These are phyloP conservation scores for Clonostachys chloroleuca DNA, from an alignment of 2,329 filamentous ascomycete genomes.

Conservation along the genomic window DNA sequence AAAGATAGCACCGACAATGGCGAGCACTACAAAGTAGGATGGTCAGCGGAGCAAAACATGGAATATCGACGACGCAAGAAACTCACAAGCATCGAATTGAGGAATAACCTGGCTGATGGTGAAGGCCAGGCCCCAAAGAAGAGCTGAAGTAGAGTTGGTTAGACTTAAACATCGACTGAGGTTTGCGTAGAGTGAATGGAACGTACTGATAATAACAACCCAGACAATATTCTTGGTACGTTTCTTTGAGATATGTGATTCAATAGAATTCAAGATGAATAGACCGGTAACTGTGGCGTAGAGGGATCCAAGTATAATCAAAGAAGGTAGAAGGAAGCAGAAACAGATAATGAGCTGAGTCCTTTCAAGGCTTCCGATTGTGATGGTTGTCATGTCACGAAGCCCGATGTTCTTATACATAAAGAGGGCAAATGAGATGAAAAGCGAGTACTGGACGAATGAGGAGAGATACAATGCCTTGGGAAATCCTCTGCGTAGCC, in stretches of 20 bases:
- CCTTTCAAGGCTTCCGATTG: not conserved
- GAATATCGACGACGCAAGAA: not conserved
- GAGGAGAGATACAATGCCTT: constrained; percentile 3
- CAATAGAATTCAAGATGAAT: not conserved
- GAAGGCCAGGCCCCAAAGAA: constrained; percentile 2
- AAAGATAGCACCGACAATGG: constrained; percentile 3
- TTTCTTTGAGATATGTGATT: too few relatives aligned
- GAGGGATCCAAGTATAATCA: constrained; percentile 2
- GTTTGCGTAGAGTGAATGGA: too few relatives aligned
- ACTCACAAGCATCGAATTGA: too few relatives aligned
- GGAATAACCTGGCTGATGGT: not conserved
- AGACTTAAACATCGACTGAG: too few relatives aligned
- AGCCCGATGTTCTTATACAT: constrained; percentile 1
- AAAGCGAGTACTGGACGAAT: not conserved
- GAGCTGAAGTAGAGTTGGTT: not conserved
- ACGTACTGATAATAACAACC: too few relatives aligned
- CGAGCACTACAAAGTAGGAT: not conserved
- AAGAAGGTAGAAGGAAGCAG: constrained; percentile 1
- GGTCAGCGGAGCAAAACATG: constrained; percentile 1
- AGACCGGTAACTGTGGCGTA: constrained; percentile 3
- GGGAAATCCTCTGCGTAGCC: constrained; percentile 1
- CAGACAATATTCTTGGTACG: too few relatives aligned
- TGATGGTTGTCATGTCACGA: constrained; percentile 1
- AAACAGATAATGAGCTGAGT: not conserved
- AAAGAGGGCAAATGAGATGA: constrained; percentile 1